Evolutionary conservation across 768 basidiomycete species (phyloP).

Genomic region (Harrya chromipes): DNA sequence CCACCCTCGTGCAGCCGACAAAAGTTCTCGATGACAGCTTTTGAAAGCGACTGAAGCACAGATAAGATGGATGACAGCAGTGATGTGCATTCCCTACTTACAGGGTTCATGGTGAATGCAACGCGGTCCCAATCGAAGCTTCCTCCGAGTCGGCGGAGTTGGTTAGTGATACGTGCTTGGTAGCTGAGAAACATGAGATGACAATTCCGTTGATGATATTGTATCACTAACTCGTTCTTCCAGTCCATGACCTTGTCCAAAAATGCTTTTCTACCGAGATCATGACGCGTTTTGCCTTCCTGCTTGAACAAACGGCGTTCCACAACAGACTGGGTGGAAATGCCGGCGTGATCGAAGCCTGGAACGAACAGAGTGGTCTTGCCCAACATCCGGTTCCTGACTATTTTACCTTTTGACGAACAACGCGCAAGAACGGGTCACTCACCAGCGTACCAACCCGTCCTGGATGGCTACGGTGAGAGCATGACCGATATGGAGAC

Average conservation of each 20-base stretch:
- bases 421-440: conserved; percentile 1
- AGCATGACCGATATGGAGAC: conserved; percentile 92
- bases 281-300: conserved; percentile 80
- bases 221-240: conserved; percentile 83
- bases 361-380: conserved; percentile 85
- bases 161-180: conserved; percentile 87
- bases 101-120: conserved; percentile 94
- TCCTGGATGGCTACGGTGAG: conserved; percentile 93
- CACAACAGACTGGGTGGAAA: conserved; percentile 96
- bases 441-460: conserved; percentile 80
- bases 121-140: conserved; percentile 94
- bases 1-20: conserved; percentile 90
- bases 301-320: conserved; percentile 88
- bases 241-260: conserved; percentile 89
- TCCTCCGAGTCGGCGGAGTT: conserved; percentile 83
- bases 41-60: conserved; percentile 57
- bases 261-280: conserved; percentile 93
- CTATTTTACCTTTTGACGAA: background rate
- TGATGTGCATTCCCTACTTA: conserved; percentile 30
- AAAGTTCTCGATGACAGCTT: conserved; percentile 90
- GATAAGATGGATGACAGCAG: background rate
- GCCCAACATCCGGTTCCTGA: conserved; percentile 94
- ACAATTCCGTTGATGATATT: background rate
- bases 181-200: conserved; percentile 51
- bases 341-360: conserved; percentile 98